These are phyloP conservation scores for Aspergillus sp. DNA, from an alignment of 2,329 filamentous ascomycete species.

Conservation along the genomic window DNA sequence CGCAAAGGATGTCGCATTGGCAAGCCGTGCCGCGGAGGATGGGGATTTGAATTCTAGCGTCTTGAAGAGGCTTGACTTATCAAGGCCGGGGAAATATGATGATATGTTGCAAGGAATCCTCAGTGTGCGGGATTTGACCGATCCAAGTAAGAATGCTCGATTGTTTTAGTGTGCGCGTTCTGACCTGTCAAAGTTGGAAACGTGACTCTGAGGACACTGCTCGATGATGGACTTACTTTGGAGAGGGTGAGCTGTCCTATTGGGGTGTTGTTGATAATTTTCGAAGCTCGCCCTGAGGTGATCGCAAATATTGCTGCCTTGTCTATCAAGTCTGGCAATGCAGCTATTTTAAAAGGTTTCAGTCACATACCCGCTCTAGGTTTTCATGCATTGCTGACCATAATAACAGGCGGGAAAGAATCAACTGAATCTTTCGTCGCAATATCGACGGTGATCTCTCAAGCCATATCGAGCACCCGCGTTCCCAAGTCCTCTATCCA, in stretches of 20 bases:
- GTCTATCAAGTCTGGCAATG: slow-evolving; percentile 95
- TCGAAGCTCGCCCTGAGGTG: slow-evolving; percentile 95
- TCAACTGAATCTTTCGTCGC: slow-evolving; percentile 92
- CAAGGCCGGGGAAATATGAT: slow-evolving; percentile 87
- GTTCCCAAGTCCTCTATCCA: slow-evolving; percentile 89
- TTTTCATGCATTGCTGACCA: slow-evolving; percentile 10
- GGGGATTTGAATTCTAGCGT: slow-evolving; percentile 79
- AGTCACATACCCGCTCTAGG: neutral
- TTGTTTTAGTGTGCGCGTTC: neutral
- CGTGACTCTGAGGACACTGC: slow-evolving; percentile 76
- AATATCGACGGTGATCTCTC: slow-evolving; percentile 82
- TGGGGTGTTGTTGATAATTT: slow-evolving; percentile 96
- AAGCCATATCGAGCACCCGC: slow-evolving; percentile 68
- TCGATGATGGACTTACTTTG: slow-evolving; percentile 83
- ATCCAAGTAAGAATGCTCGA: slow-evolving; percentile 70
- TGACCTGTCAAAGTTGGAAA: slow-evolving; percentile 66
- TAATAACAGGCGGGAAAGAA: slow-evolving; percentile 76
- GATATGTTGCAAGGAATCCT: slow-evolving; percentile 96
- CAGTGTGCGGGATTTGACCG: slow-evolving; percentile 79
- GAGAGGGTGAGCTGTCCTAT: slow-evolving; percentile 93
- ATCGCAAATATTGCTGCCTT: slow-evolving; percentile 97
- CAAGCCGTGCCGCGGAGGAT: slow-evolving; percentile 70
- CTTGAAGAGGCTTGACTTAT: slow-evolving; percentile 83
- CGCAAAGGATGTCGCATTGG: slow-evolving; percentile 74
- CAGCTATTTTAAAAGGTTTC: slow-evolving; percentile 86